phyloP scores from a whole-genome alignment of 2,329 filamentous ascomycete species.

The Endocalyx cinctus region DNA sequence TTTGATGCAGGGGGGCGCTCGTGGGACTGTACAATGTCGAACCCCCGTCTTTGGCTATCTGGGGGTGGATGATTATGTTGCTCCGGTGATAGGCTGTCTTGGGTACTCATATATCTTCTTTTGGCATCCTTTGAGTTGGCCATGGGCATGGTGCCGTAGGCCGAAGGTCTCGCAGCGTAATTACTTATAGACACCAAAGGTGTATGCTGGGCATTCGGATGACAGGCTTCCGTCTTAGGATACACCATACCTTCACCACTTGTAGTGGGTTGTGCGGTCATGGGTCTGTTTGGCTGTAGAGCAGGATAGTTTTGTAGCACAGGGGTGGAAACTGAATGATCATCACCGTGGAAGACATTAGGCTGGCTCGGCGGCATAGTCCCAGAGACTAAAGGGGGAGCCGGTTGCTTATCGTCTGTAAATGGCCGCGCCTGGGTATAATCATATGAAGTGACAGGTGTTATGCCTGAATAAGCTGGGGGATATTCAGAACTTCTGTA shows the following conservation, averaged over 20 bases:
- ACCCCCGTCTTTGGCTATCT: constrained; percentile 15
- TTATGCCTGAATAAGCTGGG: constrained; percentile 23
- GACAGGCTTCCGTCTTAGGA: constrained; percentile 22
- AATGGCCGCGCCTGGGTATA: constrained; percentile 19
- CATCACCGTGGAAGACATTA: constrained; percentile 25
- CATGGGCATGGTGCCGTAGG: constrained; percentile 11
- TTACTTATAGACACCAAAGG: constrained; percentile 15
- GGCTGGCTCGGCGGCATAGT: constrained; percentile 22
- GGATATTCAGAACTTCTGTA: constrained; percentile 21
- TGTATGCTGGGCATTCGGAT: constrained; percentile 15
- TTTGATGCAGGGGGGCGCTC: constrained; percentile 34
- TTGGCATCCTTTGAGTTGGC: constrained; percentile 7
- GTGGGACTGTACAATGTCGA: constrained; percentile 31
- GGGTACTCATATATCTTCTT: constrained; percentile 14
- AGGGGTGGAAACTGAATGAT: constrained; percentile 19
- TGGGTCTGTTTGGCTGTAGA: constrained; percentile 29
- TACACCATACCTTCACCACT: constrained; percentile 38
- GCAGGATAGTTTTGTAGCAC: constrained; percentile 32
- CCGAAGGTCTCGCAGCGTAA: constrained; percentile 14
- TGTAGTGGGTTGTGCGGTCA: constrained; percentile 24
- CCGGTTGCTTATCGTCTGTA: constrained; percentile 18
- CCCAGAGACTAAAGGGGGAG: constrained; percentile 17
- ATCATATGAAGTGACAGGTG: constrained; percentile 19
- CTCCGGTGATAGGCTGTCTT: constrained; percentile 10
- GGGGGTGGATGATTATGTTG: constrained; percentile 12